Percentiles rank a stretch among this genome's conserved stretches.
These are phyloP conservation scores for Halophytophthora batemanensis DNA, from an alignment of 352 stramenopile genomes.

Conservation along the genomic window DNA sequence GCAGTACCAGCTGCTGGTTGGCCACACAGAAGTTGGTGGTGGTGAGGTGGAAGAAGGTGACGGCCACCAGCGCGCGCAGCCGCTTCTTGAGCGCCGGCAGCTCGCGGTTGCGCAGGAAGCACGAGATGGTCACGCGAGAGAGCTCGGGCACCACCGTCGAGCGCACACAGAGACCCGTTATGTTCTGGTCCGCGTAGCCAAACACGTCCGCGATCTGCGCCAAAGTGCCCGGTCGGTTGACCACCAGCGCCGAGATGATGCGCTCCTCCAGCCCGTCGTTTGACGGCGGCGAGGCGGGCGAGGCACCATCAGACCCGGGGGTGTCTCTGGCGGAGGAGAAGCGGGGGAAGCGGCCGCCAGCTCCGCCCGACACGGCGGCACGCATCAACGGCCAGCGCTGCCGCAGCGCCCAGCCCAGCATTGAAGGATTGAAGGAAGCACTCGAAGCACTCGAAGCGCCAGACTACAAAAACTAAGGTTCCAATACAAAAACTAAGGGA, in stretches of 20 bases:
- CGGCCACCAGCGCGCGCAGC: constrained; percentile 53
- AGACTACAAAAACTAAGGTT: too few species aligned
- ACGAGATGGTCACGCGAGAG: constrained; percentile 74
- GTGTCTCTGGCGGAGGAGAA: constrained; percentile 1
- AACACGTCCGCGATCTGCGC: constrained; percentile 73
- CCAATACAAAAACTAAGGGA: too few species aligned
- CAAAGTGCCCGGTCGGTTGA: constrained; percentile 65
- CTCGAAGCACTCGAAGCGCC: too few species aligned
- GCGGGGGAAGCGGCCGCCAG: neutral
- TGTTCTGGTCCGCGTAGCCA: constrained; percentile 67
- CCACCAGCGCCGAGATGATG: constrained; percentile 73
- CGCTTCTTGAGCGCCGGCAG: constrained; percentile 53
- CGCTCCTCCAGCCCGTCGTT: constrained; percentile 36
- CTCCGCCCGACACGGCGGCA: constrained; percentile 5
- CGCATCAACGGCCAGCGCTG: constrained; percentile 8
- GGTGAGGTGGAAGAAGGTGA: constrained; percentile 82
- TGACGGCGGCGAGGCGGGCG: neutral
- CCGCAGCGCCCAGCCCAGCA: constrained; percentile 13
- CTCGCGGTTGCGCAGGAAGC: constrained; percentile 47
- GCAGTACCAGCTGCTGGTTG: constrained; percentile 62
- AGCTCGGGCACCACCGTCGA: constrained; percentile 72
- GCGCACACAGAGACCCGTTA: constrained; percentile 66
- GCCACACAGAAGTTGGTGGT: constrained; percentile 57
- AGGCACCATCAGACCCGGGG: neutral
- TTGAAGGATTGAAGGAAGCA: too few species aligned